These are phyloP conservation scores for Asterionellopsis glacialis DNA, from an alignment of 108 stramenopile species.

Conservation along the genomic window DNA sequence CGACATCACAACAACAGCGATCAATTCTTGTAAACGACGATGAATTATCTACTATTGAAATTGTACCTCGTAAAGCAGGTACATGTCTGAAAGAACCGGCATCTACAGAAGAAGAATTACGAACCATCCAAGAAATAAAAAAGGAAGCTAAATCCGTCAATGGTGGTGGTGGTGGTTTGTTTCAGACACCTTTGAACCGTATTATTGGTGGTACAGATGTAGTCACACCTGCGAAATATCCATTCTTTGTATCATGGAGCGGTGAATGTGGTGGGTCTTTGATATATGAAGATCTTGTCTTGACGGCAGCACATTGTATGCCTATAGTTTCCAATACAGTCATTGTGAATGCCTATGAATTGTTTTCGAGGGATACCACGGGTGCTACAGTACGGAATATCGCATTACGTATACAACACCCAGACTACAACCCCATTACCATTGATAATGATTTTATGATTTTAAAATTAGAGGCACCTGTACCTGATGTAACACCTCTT, in stretches of 20 bases:
- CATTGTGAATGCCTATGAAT: not conserved
- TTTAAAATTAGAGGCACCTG: conserved; percentile 8
- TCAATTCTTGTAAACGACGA: too few relatives aligned
- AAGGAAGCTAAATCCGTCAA: too few relatives aligned
- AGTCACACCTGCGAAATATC: not conserved
- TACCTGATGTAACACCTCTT: not conserved
- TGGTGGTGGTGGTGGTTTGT: too few relatives aligned
- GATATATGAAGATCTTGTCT: conserved; percentile 12
- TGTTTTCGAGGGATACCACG: not conserved
- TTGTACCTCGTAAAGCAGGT: too few relatives aligned
- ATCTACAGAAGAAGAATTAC: too few relatives aligned
- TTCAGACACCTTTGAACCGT: not conserved
- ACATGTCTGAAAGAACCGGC: too few relatives aligned
- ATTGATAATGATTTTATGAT: conserved; percentile 30
- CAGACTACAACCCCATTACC: conserved; percentile 18
- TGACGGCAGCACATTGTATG: conserved; percentile 17
- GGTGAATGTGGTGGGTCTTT: conserved; percentile 20
- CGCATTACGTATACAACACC: conserved; percentile 16
- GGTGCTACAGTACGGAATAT: conserved; percentile 2
- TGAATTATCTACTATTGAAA: too few relatives aligned
- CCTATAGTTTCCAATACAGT: not conserved
- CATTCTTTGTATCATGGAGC: conserved; percentile 10
- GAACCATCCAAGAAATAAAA: too few relatives aligned
- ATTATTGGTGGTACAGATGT: not conserved
- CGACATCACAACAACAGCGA: too few relatives aligned